A percentile compares a stretch with the other conserved stretches of the same genome.
These are phyloP conservation scores for Linnemannia zychae DNA, from an alignment of 192 early-diverging fungal species.

Conservation along the genomic window DNA sequence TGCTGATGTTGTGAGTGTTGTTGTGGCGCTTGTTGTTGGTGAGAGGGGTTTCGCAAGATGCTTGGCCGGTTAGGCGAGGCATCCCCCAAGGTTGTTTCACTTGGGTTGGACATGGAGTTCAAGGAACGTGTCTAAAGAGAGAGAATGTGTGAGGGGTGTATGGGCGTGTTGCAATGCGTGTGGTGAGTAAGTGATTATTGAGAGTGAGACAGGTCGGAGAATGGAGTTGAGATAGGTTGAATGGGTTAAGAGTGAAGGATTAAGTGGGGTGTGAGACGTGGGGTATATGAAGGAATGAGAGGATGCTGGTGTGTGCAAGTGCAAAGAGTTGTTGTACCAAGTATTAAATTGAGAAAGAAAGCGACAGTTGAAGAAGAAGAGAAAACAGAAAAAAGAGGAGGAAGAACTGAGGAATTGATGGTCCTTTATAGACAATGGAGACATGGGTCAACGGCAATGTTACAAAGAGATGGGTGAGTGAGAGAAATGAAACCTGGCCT, in stretches of 20 bases:
- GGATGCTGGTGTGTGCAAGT: neutral
- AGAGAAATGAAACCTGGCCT: neutral
- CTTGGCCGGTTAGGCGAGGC: constrained; percentile 12
- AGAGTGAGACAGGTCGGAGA: neutral
- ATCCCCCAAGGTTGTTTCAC: constrained; percentile 39
- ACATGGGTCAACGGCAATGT: too few relatives aligned
- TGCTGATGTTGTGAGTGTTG: constrained; percentile 10
- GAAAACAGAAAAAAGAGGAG: neutral
- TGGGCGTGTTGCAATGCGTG: neutral
- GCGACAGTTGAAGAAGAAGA: neutral
- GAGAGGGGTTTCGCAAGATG: constrained; percentile 32
- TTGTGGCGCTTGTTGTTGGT: neutral
- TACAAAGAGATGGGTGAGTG: neutral
- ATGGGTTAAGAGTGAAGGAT: neutral
- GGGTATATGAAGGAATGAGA: neutral
- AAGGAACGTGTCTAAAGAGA: neutral
- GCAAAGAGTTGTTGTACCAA: neutral
- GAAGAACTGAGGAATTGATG: neutral
- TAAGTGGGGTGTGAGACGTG: neutral
- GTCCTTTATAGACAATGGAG: neutral
- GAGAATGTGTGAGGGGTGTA: neutral
- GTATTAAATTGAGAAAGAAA: neutral
- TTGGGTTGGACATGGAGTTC: constrained; percentile 41
- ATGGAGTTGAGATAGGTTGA: neutral
- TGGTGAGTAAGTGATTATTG: neutral